A percentile compares a stretch with the other conserved stretches of the same genome.
These are phyloP conservation scores for Berberis thunbergii DNA, from an alignment of 164 flowering plant species.

Conservation along the genomic window DNA sequence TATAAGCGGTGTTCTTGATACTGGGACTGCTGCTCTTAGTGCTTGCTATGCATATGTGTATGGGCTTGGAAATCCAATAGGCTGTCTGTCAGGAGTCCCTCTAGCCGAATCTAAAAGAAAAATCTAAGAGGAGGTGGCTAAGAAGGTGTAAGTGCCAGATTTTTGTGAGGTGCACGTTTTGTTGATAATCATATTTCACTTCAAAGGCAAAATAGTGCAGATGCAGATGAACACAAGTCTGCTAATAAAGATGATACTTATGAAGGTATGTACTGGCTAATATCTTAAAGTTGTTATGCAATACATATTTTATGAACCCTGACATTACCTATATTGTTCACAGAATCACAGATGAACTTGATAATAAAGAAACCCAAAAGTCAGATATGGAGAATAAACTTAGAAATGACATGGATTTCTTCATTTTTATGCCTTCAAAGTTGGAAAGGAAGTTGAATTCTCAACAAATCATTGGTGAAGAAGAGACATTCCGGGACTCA, in stretches of 20 bases:
- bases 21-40: no score
- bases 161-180: constrained; percentile 1
- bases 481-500: constrained; percentile 52
- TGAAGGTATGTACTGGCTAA: constrained; percentile 15
- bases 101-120: no score
- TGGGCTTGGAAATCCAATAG: no score
- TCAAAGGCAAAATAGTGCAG: constrained; percentile 1
- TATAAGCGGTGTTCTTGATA: no score
- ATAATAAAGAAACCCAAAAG: background rate
- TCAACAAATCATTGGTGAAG: constrained; percentile 21
- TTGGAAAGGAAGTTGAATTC: constrained; percentile 22
- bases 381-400: constrained; percentile 10
- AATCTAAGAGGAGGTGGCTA: no score
- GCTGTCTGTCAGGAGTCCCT: no score
- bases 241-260: constrained; percentile 6
- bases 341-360: constrained; percentile 10
- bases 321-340: constrained; percentile 14
- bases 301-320: background rate
- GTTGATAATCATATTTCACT: constrained; percentile 7
- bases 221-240: constrained; percentile 10
- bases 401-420: constrained; percentile 26
- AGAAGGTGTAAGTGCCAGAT: constrained; percentile 10
- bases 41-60: no score
- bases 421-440: constrained; percentile 19
- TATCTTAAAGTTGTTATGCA: background rate